Percentiles rank a stretch among this genome's conserved stretches.
Conservation (phyloP, 1,139 yeast species). For the Suhomyces bolitotheri region DNA sequence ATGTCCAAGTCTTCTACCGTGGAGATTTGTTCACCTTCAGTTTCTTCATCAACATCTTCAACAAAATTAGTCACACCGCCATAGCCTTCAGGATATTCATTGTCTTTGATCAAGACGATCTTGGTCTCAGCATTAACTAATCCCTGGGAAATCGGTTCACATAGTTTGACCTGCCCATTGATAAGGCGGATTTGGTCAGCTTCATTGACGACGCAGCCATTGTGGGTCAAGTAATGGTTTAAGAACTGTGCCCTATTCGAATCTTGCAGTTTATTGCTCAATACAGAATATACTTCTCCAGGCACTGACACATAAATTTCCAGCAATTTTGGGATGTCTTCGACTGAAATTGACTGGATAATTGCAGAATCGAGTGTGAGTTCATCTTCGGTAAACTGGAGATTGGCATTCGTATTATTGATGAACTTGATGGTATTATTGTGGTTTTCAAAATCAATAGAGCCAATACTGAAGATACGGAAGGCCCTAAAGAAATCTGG, state of each 20-base stretch:
- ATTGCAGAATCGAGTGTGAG: slow-evolving; percentile 38
- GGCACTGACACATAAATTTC: slow-evolving; percentile 48
- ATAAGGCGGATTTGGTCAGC: slow-evolving; percentile 40
- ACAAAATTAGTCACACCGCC: slow-evolving; percentile 6
- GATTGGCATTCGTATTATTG: slow-evolving; percentile 37
- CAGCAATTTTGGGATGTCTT: slow-evolving; percentile 32
- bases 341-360: slow-evolving; percentile 31
- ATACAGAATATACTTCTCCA: slow-evolving; percentile 39
- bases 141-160: slow-evolving; percentile 80
- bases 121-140: slow-evolving; percentile 41
- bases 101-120: slow-evolving; percentile 52
- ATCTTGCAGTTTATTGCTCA: slow-evolving; percentile 28
- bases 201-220: slow-evolving; percentile 36
- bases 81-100: slow-evolving; percentile 12
- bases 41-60: slow-evolving; percentile 11
- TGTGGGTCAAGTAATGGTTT: slow-evolving; percentile 26
- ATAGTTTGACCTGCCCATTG: slow-evolving; percentile 54
- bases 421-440: slow-evolving; percentile 35
- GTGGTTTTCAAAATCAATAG: slow-evolving; percentile 25
- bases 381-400: slow-evolving; percentile 22
- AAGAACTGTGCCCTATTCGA: slow-evolving; percentile 31
- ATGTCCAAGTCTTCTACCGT: slow-evolving; percentile 27
- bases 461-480: slow-evolving; percentile 38
- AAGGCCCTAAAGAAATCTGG: slow-evolving; percentile 42
- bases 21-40: slow-evolving; percentile 10